phyloP scores from a whole-genome alignment of 805 yeast species.

The Cyberlindnera maclurae region DNA sequence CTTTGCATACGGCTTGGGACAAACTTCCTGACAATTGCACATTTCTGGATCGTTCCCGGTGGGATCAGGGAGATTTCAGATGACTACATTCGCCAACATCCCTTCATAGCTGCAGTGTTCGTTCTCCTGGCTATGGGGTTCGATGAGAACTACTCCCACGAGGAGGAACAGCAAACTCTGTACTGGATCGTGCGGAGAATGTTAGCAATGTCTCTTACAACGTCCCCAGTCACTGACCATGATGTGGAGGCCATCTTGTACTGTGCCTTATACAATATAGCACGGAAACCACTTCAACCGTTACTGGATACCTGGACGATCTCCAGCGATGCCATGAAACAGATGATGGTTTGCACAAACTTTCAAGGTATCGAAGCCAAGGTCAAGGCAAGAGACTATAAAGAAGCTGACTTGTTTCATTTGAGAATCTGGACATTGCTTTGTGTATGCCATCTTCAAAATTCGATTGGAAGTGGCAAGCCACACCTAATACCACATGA shows the following conservation, averaged over 20 bases:
- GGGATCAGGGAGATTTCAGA: conserved; percentile 43
- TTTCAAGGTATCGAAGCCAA: conserved; percentile 35
- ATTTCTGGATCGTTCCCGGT: conserved; percentile 57
- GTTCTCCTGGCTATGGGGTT: conserved; percentile 48
- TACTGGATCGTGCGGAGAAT: conserved; percentile 43
- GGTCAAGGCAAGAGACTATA: conserved; percentile 23
- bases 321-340: conserved; percentile 45
- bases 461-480: conserved; percentile 42
- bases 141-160: conserved; percentile 44
- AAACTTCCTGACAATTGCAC: conserved; percentile 45
- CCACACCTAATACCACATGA: conserved; percentile 35
- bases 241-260: conserved; percentile 56
- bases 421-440: conserved; percentile 46
- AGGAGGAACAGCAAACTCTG: conserved; percentile 39
- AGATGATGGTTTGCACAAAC: conserved; percentile 39
- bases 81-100: conserved; percentile 41
- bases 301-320: conserved; percentile 45
- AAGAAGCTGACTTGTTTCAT: conserved; percentile 41
- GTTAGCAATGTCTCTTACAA: conserved; percentile 41
- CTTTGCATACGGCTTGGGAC: conserved; percentile 39
- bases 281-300: conserved; percentile 47
- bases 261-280: conserved; percentile 45
- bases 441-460: conserved; percentile 44
- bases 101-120: conserved; percentile 39
- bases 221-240: conserved; percentile 48